Conservation (phyloP, 2,329 filamentous ascomycete genomes). For the Fusarium austroafricanum region DNA sequence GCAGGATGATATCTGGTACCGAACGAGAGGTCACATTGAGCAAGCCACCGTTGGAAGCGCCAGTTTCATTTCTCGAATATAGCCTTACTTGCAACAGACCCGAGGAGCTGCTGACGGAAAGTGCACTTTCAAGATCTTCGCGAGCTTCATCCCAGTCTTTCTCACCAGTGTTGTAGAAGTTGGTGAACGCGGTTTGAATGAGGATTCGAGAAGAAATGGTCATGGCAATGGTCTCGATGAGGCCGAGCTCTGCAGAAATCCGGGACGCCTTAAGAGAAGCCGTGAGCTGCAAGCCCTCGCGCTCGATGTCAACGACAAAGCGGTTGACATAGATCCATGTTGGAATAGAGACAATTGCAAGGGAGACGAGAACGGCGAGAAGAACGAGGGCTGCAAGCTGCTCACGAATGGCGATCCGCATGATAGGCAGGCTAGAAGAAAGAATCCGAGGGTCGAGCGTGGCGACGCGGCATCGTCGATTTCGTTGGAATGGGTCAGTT, state of each 20-base stretch:
- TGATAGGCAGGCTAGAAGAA: slow-evolving; percentile 54
- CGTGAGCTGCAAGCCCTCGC: slow-evolving; percentile 76
- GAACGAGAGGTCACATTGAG: slow-evolving; percentile 71
- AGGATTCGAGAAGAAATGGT: slow-evolving; percentile 76
- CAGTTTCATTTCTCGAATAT: slow-evolving; percentile 75
- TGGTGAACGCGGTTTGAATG: slow-evolving; percentile 64
- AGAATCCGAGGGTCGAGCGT: slow-evolving; percentile 30
- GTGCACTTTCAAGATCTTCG: slow-evolving; percentile 77
- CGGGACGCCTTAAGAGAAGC: slow-evolving; percentile 89
- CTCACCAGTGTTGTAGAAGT: slow-evolving; percentile 62
- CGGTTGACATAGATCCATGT: slow-evolving; percentile 71
- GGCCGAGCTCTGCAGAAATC: slow-evolving; percentile 79
- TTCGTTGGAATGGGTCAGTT: slow-evolving; percentile 25
- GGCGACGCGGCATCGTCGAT: slow-evolving; percentile 46
- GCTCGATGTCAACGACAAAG: slow-evolving; percentile 64
- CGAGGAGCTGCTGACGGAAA: slow-evolving; percentile 68
- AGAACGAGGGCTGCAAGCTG: slow-evolving; percentile 87
- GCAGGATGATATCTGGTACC: slow-evolving; percentile 67
- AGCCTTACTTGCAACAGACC: slow-evolving; percentile 78
- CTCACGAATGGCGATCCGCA: slow-evolving; percentile 89
- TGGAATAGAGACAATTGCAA: slow-evolving; percentile 83
- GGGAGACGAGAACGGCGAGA: slow-evolving; percentile 76
- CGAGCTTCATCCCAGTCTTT: slow-evolving; percentile 70
- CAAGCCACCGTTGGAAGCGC: slow-evolving; percentile 62
- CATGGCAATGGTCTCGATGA: slow-evolving; percentile 79